phyloP scores from a whole-genome alignment of 768 basidiomycete species.

The Suillus weaverae region DNA sequence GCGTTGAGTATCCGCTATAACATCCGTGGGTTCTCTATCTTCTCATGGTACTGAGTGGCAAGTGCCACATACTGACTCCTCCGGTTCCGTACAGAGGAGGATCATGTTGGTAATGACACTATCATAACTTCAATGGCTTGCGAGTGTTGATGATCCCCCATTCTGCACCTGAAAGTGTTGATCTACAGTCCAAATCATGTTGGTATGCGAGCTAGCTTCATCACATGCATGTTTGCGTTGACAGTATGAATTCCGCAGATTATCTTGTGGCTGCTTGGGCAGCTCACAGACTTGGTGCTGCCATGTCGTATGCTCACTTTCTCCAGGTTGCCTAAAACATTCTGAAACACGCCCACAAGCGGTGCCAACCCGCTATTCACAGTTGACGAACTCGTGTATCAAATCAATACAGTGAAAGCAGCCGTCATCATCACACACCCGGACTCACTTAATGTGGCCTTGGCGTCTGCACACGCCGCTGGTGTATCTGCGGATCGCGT shows the following conservation, averaged over 20 bases:
- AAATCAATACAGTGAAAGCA: conserved; percentile 49
- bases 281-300: conserved; percentile 53
- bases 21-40: conserved; percentile 28
- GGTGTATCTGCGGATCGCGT: conserved; percentile 47
- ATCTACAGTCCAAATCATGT: conserved; percentile 69
- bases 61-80: neutral
- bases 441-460: conserved; percentile 41
- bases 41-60: neutral
- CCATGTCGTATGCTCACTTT: conserved; percentile 49
- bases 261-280: conserved; percentile 59
- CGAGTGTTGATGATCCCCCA: neutral
- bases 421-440: conserved; percentile 51
- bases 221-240: neutral
- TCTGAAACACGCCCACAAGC: conserved; percentile 30
- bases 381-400: conserved; percentile 56
- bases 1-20: conserved; percentile 34
- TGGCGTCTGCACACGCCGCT: conserved; percentile 41
- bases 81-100: conserved; percentile 29
- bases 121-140: neutral
- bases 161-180: conserved; percentile 45
- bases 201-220: conserved; percentile 37
- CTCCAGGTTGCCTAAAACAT: neutral
- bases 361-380: conserved; percentile 65
- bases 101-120: conserved; percentile 38
- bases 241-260: conserved; percentile 34